phyloP scores from a whole-genome alignment of 2,329 filamentous ascomycete genomes.

The Phoma herbarum region DNA sequence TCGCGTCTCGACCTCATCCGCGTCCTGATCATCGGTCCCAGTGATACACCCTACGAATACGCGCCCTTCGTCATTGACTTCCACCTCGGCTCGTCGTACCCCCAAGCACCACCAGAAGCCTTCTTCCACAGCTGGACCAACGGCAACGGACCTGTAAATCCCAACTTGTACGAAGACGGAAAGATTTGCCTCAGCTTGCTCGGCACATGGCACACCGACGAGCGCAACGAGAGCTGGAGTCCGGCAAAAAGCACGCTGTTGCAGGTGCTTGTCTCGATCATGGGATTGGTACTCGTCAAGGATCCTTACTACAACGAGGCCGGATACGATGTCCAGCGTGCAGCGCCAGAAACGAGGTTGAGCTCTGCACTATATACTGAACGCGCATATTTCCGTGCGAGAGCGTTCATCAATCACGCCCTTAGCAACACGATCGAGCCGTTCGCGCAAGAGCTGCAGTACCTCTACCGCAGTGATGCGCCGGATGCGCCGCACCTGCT shows the following conservation, averaged over 20 bases:
- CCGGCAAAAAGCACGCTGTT: constrained; percentile 62
- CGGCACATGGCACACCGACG: constrained; percentile 66
- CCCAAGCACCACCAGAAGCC: constrained; percentile 61
- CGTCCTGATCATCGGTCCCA: constrained; percentile 66
- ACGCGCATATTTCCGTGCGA: constrained; percentile 62
- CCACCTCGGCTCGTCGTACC: constrained; percentile 60
- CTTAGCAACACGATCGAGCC: constrained; percentile 55
- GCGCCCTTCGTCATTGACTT: constrained; percentile 70
- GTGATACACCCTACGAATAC: constrained; percentile 68
- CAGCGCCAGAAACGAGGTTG: constrained; percentile 56
- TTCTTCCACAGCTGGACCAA: constrained; percentile 69
- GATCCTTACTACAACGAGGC: constrained; percentile 72
- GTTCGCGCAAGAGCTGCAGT: constrained; percentile 62
- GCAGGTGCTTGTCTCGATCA: constrained; percentile 65
- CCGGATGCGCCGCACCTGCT: constrained; percentile 53
- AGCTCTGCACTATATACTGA: constrained; percentile 63
- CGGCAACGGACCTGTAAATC: constrained; percentile 64
- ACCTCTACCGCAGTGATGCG: constrained; percentile 57
- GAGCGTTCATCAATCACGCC: constrained; percentile 61
- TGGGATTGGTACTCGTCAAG: constrained; percentile 66
- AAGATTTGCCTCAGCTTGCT: constrained; percentile 68
- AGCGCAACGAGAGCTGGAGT: constrained; percentile 63
- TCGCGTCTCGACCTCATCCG: constrained; percentile 66
- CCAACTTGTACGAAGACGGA: constrained; percentile 70
- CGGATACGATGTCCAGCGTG: constrained; percentile 64